A percentile compares a stretch with the other conserved stretches of the same genome.
Evolutionary conservation across 768 basidiomycete species (phyloP).

Genomic region (Mycena haematopus): DNA sequence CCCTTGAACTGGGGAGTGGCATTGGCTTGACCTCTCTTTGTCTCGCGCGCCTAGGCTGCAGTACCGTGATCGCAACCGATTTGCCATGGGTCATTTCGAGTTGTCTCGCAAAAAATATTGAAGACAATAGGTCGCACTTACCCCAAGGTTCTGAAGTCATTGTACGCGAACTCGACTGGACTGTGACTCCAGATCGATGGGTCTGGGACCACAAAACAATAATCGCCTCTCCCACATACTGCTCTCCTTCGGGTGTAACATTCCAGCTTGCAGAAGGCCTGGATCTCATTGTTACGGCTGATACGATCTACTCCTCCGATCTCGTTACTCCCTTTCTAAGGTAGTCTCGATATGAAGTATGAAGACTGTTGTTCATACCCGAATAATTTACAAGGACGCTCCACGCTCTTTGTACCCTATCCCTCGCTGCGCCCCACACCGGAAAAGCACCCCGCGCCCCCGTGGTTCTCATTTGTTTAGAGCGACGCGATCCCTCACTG

Average conservation of each 20-base stretch:
- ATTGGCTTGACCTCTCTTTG: constrained; percentile 64
- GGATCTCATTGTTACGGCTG: constrained; percentile 82
- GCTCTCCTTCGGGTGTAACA: constrained; percentile 16
- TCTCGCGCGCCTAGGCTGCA: constrained; percentile 58
- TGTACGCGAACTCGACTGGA: constrained; percentile 77
- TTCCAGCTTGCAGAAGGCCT: constrained; percentile 52
- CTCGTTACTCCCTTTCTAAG: constrained; percentile 73
- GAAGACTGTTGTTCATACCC: not conserved
- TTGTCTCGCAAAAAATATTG: constrained; percentile 70
- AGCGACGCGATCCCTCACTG: constrained; percentile 76
- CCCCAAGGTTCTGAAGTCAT: constrained; percentile 52
- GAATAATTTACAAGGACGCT: constrained; percentile 49
- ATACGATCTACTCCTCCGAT: constrained; percentile 74
- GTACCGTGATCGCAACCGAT: constrained; percentile 76
- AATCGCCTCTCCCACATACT: constrained; percentile 40
- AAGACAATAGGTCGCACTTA: constrained; percentile 48
- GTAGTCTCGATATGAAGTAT: not conserved
- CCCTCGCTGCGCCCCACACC: constrained; percentile 34
- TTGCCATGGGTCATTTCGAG: constrained; percentile 64
- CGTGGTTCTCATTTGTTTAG: constrained; percentile 68
- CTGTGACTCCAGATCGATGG: constrained; percentile 60
- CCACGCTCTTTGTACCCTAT: constrained; percentile 53
- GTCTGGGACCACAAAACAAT: constrained; percentile 52
- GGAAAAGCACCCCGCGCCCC: constrained; percentile 42
- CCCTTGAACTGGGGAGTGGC: constrained; percentile 83